Percentiles rank a stretch among this genome's conserved stretches.
phyloP scores from a whole-genome alignment of 2,329 filamentous ascomycete species.

The Thermochaetoides dissita region DNA sequence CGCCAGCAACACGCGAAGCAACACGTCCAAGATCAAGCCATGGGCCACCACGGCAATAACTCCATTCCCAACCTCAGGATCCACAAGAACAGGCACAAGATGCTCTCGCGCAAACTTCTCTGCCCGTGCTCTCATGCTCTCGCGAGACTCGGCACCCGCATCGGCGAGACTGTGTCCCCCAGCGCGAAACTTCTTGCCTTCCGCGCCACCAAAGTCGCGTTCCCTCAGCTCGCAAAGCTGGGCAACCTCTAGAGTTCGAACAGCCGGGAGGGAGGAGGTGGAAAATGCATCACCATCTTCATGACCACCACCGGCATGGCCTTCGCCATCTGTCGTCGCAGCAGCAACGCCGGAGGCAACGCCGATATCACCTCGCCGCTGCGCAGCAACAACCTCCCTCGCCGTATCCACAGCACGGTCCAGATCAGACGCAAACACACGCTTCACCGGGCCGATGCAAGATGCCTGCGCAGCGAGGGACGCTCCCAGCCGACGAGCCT shows the following conservation, averaged over 20 bases:
- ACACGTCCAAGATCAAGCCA: slow-evolving; percentile 60
- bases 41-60: slow-evolving; percentile 63
- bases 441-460: slow-evolving; percentile 29
- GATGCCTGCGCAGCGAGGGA: slow-evolving; percentile 34
- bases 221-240: slow-evolving; percentile 46
- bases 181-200: slow-evolving; percentile 45
- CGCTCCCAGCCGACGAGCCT: slow-evolving; percentile 56
- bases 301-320: too few relatives aligned
- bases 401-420: slow-evolving; percentile 62
- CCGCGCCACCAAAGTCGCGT: slow-evolving; percentile 59
- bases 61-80: slow-evolving; percentile 16
- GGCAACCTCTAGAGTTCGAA: slow-evolving; percentile 21
- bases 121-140: slow-evolving; percentile 50
- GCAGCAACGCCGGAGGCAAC: neutral
- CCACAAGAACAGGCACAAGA: slow-evolving; percentile 42
- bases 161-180: slow-evolving; percentile 15
- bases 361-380: slow-evolving; percentile 17
- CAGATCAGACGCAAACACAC: slow-evolving; percentile 66
- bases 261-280: too few relatives aligned
- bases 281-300: too few relatives aligned
- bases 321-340: neutral
- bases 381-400: slow-evolving; percentile 46
- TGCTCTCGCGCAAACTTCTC: slow-evolving; percentile 52
- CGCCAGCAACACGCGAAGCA: slow-evolving; percentile 50
- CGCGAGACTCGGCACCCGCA: slow-evolving; percentile 50